Evolutionary conservation across 2,329 filamentous ascomycete species (phyloP).

Genomic region (Magnaporthiopsis incrustans): DNA sequence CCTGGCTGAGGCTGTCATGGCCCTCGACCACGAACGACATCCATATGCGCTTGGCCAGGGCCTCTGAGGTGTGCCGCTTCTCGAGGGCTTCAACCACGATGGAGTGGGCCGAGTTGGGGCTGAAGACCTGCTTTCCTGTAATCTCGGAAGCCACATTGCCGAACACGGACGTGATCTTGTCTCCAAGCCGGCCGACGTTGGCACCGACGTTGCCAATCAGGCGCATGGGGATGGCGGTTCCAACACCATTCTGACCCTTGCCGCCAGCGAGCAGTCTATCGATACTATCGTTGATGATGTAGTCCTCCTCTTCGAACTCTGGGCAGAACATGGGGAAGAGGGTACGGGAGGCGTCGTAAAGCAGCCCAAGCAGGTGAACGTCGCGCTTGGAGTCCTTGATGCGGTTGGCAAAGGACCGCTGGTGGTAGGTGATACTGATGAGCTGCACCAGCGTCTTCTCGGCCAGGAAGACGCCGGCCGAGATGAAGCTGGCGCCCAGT

Average conservation of each 20-base stretch:
- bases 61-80: constrained; percentile 75
- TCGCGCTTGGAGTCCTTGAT: constrained; percentile 90
- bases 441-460: constrained; percentile 75
- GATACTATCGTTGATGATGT: constrained; percentile 79
- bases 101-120: constrained; percentile 82
- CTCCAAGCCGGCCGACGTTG: constrained; percentile 73
- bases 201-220: constrained; percentile 56
- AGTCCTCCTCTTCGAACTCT: constrained; percentile 88
- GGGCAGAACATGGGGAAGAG: constrained; percentile 88
- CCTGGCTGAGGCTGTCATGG: constrained; percentile 65
- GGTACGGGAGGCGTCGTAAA: constrained; percentile 83
- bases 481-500: constrained; percentile 59
- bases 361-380: constrained; percentile 68
- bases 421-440: constrained; percentile 79
- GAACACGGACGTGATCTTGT: constrained; percentile 88
- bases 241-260: constrained; percentile 35
- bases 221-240: constrained; percentile 68
- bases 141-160: constrained; percentile 92
- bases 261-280: constrained; percentile 54
- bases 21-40: constrained; percentile 96
- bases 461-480: constrained; percentile 61
- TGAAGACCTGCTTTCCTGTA: constrained; percentile 91
- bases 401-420: constrained; percentile 69
- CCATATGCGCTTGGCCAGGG: constrained; percentile 91
- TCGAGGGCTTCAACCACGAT: constrained; percentile 85